Evolutionary conservation across 148 eudicot species (phyloP).

Genomic region (Mesembryanthemum crystallinum): DNA sequence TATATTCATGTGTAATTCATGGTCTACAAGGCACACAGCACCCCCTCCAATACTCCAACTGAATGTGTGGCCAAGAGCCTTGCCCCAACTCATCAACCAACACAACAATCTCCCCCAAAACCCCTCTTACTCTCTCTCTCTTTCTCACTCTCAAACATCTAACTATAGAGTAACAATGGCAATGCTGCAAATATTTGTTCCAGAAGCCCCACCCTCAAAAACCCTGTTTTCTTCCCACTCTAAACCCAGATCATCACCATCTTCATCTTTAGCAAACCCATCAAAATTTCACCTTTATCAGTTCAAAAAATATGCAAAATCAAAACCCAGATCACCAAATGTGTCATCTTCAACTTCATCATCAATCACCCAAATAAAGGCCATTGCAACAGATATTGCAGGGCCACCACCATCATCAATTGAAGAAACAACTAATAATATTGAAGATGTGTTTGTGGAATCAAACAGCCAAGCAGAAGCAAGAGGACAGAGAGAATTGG

Average conservation of each 20-base stretch:
- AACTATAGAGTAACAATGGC: neutral
- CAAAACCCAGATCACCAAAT: slow-evolving; percentile 5
- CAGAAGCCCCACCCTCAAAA: slow-evolving; percentile 9
- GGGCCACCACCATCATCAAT: neutral
- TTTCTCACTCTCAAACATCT: neutral
- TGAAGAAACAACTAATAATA: slow-evolving; percentile 10
- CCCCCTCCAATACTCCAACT: neutral
- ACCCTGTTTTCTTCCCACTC: slow-evolving; percentile 13
- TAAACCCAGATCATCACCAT: neutral
- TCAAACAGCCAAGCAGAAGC: slow-evolving; percentile 25
- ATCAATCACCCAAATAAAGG: neutral
- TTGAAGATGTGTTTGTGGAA: slow-evolving; percentile 36
- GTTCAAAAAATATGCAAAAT: neutral
- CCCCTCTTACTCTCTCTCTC: slow-evolving; percentile 5
- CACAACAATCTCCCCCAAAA: neutral
- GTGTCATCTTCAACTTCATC: neutral
- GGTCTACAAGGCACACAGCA: neutral
- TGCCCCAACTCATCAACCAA: slow-evolving; percentile 18
- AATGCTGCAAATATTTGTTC: slow-evolving; percentile 18
- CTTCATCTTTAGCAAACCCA: neutral
- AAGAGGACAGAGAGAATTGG: slow-evolving; percentile 32
- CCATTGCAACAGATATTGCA: slow-evolving; percentile 25
- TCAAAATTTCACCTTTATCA: slow-evolving; percentile 7
- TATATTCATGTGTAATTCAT: neutral
- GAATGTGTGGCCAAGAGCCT: slow-evolving; percentile 20